These are phyloP conservation scores for Garcia nutans DNA, from an alignment of 345 rosid species.

Conservation along the genomic window DNA sequence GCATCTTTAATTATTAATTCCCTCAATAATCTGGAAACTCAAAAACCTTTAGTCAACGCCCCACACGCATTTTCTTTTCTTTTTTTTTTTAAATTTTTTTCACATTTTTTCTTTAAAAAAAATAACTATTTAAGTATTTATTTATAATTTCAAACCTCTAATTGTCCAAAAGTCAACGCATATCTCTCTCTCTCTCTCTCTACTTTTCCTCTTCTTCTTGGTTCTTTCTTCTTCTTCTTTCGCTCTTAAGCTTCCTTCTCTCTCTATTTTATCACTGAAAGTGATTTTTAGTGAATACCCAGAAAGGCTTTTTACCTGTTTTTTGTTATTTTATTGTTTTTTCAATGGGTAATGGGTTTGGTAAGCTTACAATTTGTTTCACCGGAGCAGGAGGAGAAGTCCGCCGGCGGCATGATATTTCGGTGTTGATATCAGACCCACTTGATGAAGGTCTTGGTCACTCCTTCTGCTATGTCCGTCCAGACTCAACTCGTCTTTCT, in stretches of 20 bases:
- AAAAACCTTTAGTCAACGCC: slow-evolving; percentile 45
- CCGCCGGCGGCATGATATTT: slow-evolving; percentile 46
- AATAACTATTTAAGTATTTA: too few relatives aligned
- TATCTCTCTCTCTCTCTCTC: slow-evolving; percentile 17
- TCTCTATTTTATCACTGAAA: slow-evolving; percentile 4
- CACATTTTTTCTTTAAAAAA: not conserved
- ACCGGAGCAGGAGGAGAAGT: slow-evolving; percentile 49
- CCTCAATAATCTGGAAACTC: not conserved
- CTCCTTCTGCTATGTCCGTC: slow-evolving; percentile 90
- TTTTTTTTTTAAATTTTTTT: not conserved
- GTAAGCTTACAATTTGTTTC: slow-evolving; percentile 72
- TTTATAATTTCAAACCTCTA: slow-evolving; percentile 32
- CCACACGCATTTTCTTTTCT: not conserved
- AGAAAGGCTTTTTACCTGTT: not conserved
- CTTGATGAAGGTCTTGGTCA: slow-evolving; percentile 90
- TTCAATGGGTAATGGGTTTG: slow-evolving; percentile 81
- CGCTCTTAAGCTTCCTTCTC: slow-evolving; percentile 15
- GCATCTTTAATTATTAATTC: not conserved
- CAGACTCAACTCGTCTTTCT: slow-evolving; percentile 61
- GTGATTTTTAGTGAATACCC: not conserved
- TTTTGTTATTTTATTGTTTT: not conserved
- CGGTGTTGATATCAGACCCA: slow-evolving; percentile 48
- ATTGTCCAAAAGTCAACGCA: slow-evolving; percentile 64
- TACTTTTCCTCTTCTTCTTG: slow-evolving; percentile 20
- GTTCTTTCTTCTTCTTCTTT: slow-evolving; percentile 10